A percentile compares a stretch with the other conserved stretches of the same genome.
Conservation (phyloP, 139 green algal species). For the Pycnococcus provasolii region DNA sequence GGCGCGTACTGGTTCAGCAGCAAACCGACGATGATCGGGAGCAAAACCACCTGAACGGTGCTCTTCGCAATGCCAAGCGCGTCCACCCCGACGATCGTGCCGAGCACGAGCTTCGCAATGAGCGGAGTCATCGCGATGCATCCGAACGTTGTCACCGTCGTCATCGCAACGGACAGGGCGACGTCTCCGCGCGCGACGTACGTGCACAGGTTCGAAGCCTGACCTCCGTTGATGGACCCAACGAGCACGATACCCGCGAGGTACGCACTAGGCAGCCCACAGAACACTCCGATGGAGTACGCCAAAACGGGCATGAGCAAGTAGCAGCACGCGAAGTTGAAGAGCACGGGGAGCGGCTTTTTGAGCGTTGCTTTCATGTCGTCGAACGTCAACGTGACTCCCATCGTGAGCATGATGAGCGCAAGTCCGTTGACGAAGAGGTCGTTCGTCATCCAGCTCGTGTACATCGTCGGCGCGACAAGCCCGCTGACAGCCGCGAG, state of each 20-base stretch:
- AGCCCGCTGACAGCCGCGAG: constrained; percentile 21
- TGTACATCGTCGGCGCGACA: background rate
- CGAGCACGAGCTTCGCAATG: constrained; percentile 55
- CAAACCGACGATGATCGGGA: constrained; percentile 58
- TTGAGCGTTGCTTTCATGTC: constrained; percentile 52
- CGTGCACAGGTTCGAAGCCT: constrained; percentile 65
- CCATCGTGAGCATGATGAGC: constrained; percentile 77
- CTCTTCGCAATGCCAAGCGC: constrained; percentile 41
- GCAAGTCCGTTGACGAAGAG: constrained; percentile 57
- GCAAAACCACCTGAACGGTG: constrained; percentile 61
- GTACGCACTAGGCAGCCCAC: constrained; percentile 37
- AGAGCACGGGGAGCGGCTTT: constrained; percentile 52
- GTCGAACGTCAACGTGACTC: constrained; percentile 64
- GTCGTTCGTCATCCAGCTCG: constrained; percentile 41
- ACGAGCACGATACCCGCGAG: constrained; percentile 60
- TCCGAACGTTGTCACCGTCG: constrained; percentile 56
- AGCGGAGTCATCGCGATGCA: constrained; percentile 74
- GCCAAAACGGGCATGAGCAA: constrained; percentile 54
- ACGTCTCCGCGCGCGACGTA: constrained; percentile 74
- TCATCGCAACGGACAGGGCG: constrained; percentile 76
- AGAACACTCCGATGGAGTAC: constrained; percentile 41
- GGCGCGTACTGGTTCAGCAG: constrained; percentile 46
- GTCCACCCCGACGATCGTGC: constrained; percentile 62
- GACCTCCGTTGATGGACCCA: constrained; percentile 56
- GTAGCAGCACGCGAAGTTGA: constrained; percentile 61